Percentiles rank a stretch among this genome's conserved stretches.
These are phyloP conservation scores for Reticulascus tulasneorum DNA, from an alignment of 2,329 filamentous ascomycete genomes.

Conservation along the genomic window DNA sequence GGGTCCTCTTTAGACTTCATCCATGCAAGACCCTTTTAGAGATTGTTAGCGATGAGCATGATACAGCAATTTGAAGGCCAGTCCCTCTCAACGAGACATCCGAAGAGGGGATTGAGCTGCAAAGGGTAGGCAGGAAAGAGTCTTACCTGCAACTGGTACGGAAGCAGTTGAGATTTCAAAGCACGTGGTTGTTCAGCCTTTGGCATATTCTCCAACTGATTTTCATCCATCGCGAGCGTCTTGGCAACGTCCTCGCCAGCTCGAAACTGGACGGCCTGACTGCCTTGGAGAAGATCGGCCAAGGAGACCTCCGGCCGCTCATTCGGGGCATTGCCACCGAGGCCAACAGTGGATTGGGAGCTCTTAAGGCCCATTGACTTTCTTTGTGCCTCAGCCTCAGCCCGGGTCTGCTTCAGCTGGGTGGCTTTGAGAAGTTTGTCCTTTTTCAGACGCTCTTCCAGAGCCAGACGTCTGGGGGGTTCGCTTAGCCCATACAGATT, in stretches of 20 bases:
- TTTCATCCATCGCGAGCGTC: slow-evolving; percentile 67
- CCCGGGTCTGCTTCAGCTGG: slow-evolving; percentile 51
- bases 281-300: slow-evolving; percentile 61
- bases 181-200: slow-evolving; percentile 63
- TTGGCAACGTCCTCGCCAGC: slow-evolving; percentile 63
- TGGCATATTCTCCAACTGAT: slow-evolving; percentile 66
- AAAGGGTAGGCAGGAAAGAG: neutral
- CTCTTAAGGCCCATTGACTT: slow-evolving; percentile 36
- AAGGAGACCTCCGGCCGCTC: slow-evolving; percentile 42
- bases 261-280: slow-evolving; percentile 64
- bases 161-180: slow-evolving; percentile 65
- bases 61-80: no score
- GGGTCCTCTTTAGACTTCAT: slow-evolving; percentile 74
- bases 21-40: slow-evolving; percentile 70
- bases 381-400: slow-evolving; percentile 50
- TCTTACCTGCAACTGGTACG: slow-evolving; percentile 66
- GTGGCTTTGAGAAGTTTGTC: slow-evolving; percentile 60
- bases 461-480: slow-evolving; percentile 40
- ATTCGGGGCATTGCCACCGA: slow-evolving; percentile 21
- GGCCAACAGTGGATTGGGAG: slow-evolving; percentile 33
- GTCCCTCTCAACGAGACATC: no score
- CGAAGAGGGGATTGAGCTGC: neutral
- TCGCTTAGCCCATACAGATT: slow-evolving; percentile 66
- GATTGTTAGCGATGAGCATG: neutral
- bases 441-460: slow-evolving; percentile 60